Evolutionary conservation across 345 rosid genomes (phyloP).

Genomic region (Anastatica hierochuntica): DNA sequence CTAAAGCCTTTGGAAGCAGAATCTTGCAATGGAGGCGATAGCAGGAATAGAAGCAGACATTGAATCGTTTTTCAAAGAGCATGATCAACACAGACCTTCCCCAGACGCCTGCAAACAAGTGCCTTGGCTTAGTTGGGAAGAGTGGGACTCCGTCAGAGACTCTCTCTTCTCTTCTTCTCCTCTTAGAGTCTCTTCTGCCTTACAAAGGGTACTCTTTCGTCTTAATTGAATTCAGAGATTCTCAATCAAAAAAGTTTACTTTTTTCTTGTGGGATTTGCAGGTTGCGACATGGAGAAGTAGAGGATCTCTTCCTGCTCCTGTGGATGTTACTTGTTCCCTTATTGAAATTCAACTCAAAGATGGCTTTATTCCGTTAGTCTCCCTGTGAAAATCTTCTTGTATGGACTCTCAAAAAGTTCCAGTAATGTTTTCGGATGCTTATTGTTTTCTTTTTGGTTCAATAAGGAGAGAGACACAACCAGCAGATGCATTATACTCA

Average conservation of each 20-base stretch:
- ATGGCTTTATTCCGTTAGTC: constrained; percentile 56
- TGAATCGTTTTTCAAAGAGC: constrained; percentile 13
- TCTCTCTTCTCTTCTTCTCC: constrained; percentile 74
- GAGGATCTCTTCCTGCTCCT: constrained; percentile 74
- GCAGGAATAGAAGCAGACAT: constrained; percentile 35
- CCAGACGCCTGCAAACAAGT: constrained; percentile 50
- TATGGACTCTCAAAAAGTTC: not conserved
- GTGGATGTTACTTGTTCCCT: constrained; percentile 74
- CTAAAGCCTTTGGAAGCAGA: not conserved
- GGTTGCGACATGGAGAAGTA: constrained; percentile 75
- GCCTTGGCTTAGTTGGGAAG: constrained; percentile 90
- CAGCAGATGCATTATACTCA: constrained; percentile 39
- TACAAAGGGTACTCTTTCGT: constrained; percentile 40
- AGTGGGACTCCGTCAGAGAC: constrained; percentile 76
- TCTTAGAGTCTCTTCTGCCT: constrained; percentile 38
- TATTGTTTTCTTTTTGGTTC: not conserved
- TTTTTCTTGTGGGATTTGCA: constrained; percentile 6
- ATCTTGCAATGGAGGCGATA: constrained; percentile 32
- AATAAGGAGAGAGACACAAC: constrained; percentile 35
- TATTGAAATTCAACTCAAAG: constrained; percentile 65
- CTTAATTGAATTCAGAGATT: too few relatives aligned
- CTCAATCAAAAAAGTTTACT: too few relatives aligned
- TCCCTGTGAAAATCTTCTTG: not conserved
- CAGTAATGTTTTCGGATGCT: not conserved
- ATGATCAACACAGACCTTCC: constrained; percentile 26